A percentile compares a stretch with the other conserved stretches of the same genome.
Evolutionary conservation across 768 basidiomycete genomes (phyloP).

Genomic region (Mrakia blollopis): DNA sequence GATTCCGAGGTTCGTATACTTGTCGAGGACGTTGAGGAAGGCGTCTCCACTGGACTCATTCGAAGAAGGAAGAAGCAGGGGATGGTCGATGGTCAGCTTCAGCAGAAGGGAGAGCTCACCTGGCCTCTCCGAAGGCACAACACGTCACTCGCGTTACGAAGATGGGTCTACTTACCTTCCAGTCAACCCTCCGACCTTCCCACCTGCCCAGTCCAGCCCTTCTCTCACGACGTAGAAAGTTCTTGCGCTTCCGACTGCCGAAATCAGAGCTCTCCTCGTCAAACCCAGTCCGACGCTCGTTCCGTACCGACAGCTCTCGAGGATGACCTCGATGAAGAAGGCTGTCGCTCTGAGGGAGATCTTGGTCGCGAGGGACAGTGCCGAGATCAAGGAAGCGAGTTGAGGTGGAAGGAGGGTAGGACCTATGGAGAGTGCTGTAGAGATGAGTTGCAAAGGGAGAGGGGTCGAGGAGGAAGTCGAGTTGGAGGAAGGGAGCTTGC

Average conservation of each 20-base stretch:
- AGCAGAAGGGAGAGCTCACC: not conserved
- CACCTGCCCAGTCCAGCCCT: constrained; percentile 35
- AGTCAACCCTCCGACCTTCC: constrained; percentile 13
- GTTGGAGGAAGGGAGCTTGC: not conserved
- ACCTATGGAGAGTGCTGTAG: constrained; percentile 28
- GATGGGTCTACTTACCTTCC: not conserved
- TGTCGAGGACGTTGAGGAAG: constrained; percentile 44
- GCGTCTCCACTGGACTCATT: constrained; percentile 33
- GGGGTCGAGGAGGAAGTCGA: constrained; percentile 2
- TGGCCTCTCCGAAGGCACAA: not conserved
- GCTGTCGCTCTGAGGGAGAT: constrained; percentile 39
- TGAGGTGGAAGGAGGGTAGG: constrained; percentile 43
- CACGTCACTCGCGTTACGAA: not conserved
- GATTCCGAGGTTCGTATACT: constrained; percentile 46
- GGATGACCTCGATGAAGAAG: constrained; percentile 44
- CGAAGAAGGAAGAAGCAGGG: not conserved
- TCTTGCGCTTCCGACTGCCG: constrained; percentile 44
- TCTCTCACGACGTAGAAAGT: constrained; percentile 41
- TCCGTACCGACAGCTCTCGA: constrained; percentile 38
- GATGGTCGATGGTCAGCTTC: not conserved
- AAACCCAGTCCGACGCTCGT: constrained; percentile 42
- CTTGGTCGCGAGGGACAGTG: constrained; percentile 41
- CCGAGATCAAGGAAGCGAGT: constrained; percentile 44
- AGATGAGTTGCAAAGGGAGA: constrained; percentile 27
- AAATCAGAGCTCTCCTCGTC: constrained; percentile 42